phyloP scores from a whole-genome alignment of 805 yeast genomes.

The Metschnikowia santaceciliae region DNA sequence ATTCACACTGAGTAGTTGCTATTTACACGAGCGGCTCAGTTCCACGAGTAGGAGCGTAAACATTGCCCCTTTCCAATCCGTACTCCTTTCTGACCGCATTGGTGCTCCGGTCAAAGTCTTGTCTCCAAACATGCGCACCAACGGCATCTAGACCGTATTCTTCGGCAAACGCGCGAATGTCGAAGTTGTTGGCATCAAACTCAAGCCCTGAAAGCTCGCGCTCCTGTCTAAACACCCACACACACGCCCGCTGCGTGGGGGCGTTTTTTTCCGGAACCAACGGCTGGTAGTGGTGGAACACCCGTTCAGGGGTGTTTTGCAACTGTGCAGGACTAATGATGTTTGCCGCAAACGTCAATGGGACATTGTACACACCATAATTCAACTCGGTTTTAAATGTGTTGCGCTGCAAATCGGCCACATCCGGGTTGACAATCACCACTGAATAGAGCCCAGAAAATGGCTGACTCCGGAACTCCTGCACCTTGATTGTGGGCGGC shows the following conservation, averaged over 20 bases:
- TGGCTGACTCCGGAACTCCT: conserved; percentile 53
- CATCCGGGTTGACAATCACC: conserved; percentile 85
- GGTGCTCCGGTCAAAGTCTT: conserved; percentile 73
- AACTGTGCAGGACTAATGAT: conserved; percentile 46
- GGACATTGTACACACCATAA: conserved; percentile 72
- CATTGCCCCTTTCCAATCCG: conserved; percentile 71
- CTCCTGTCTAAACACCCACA: conserved; percentile 86
- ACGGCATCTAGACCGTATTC: conserved; percentile 60
- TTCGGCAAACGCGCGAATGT: conserved; percentile 66
- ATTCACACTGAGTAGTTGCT: not conserved
- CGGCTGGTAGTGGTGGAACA: conserved; percentile 62
- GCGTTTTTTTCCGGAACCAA: conserved; percentile 88
- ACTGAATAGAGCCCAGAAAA: conserved; percentile 61
- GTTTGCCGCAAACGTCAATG: conserved; percentile 55
- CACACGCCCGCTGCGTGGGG: conserved; percentile 74
- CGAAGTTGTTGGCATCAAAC: conserved; percentile 48
- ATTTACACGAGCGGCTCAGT: conserved; percentile 24
- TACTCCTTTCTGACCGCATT: conserved; percentile 62
- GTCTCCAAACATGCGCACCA: conserved; percentile 93
- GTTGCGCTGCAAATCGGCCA: conserved; percentile 71
- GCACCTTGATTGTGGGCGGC: conserved; percentile 75
- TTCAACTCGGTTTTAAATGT: conserved; percentile 67
- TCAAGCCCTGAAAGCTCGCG: conserved; percentile 15
- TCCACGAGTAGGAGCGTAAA: conserved; percentile 62
- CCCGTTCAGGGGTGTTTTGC: conserved; percentile 28